Base-by-base conservation (phyloP, 1,284 basidiomycete genomes). In the Ustilago trichophora region DNA sequence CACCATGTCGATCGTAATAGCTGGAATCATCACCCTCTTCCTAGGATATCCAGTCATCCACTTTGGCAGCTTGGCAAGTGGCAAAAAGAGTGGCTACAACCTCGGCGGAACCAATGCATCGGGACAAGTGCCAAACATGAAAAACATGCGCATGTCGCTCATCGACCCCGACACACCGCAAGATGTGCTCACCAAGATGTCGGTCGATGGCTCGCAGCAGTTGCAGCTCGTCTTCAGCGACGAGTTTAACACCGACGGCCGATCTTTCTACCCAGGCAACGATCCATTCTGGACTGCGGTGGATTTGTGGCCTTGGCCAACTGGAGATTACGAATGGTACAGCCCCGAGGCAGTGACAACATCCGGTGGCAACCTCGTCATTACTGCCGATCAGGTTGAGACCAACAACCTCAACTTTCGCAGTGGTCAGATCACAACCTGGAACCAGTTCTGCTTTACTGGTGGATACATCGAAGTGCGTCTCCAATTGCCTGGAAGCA, bases 381-480 rank as follows among this genome's bases (percentile, higher is more conserved):
- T 98, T 73, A 92, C 89, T 0, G 59, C 78, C 10, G 65, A 60
- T 26, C 55, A 80, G 63, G 59, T 69, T 19, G 42, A 52, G 6
- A 73, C 74, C 26, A 89, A 96, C 81, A 87, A 86, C 49, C 84
- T 96, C 62, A 83, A 91, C 73, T 80, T 80, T 67, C 75, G 86
- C 86, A 10, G 92, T 29, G 85, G 84, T 21, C 84, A 85, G 82
- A 67, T 85, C 11, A 83, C 83, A 50, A 80, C 82, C 0, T 85
- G 91, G 91, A 93, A 93, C 82, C 92, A 96, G 82, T 91, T 97
- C 62, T 96, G 94, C 83, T 97, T 95, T 82, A 95, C 90, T 3
- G 92, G 91, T 0, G 94, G 93, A 1, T 93, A 93, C 78, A 85
- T 97, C 52, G 92, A 94, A 80, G 87, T 50, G 3, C 56, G 71